Base-by-base conservation (phyloP, 2,329 filamentous ascomycete species). In the Verticillium longisporum region DNA sequence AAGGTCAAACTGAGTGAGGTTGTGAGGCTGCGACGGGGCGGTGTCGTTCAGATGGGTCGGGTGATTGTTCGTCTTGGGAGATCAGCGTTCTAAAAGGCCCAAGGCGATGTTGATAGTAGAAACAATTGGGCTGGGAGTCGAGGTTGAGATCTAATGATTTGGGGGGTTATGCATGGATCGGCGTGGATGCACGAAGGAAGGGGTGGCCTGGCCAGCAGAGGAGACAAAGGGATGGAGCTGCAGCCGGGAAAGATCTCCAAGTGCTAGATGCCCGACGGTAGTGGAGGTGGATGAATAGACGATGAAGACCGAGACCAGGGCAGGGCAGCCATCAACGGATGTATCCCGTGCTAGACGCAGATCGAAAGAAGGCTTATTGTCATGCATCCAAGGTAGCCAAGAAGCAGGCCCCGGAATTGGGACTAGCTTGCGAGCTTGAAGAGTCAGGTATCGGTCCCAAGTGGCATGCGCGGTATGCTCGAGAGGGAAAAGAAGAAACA, bases 381-480 rank as follows among this genome's bases (percentile, higher is more conserved):
- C 56, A 61, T 64, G 63, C 63, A 57, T 37, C 59, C 55, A 37
- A 61, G 59, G 59, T 60, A 58, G 57, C 61, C 61, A 56, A 61
- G 57, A 41, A 32, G 45, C 50, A 56, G 56, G 31, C 59, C 59
- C 61, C 60, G 56, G 60, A 60, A 63, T 59, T 56, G 58, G 62
- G 60, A 60, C 61, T 62, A 61, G 63, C 61, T 63, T 63, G 63
- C 63, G 63, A 64, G 60, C 56, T 56, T 57, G 54, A 55, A 58
- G 62, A 64, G 62, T 63, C 62, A 64, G 61, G 61, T 59, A 37
- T 60, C 59, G 60, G 54, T 63, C 62, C 18, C 41, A 50, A 50
- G 41, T 50, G 41, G 41, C 41, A 50, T 50, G 41, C 21, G 41
- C 41, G 41, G 41, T 50, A 50, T 50, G n/a, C 41, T 50, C 41